Percentiles rank a stretch among this genome's conserved stretches.
Conservation (phyloP, 805 yeast species). For the Suhomyces sp. region DNA sequence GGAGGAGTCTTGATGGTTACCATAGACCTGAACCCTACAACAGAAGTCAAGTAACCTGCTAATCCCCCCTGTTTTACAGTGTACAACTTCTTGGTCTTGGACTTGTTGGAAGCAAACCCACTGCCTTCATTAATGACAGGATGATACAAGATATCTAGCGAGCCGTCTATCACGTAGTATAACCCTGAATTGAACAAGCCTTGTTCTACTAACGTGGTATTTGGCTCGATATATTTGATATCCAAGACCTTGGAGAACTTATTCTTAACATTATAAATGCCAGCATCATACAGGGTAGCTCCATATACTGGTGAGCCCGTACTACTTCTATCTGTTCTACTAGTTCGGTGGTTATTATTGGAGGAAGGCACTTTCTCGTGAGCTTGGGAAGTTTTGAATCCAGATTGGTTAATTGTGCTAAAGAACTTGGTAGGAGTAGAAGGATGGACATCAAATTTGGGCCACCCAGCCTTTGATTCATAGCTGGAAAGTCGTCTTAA, state of each 20-base stretch:
- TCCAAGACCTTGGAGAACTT: conserved; percentile 62
- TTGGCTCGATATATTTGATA: conserved; percentile 51
- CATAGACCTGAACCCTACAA: conserved; percentile 76
- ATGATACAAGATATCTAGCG: conserved; percentile 52
- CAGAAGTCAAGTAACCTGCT: conserved; percentile 81
- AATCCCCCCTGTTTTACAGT: conserved; percentile 73
- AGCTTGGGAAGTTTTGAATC: not conserved
- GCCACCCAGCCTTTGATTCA: conserved; percentile 17
- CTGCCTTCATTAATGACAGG: conserved; percentile 26
- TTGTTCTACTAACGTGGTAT: conserved; percentile 58
- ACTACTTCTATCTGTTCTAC: not conserved
- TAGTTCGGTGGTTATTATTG: not conserved
- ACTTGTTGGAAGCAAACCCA: not conserved
- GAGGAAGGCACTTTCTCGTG: not conserved
- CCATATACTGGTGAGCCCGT: not conserved
- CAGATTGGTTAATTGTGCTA: conserved; percentile 27
- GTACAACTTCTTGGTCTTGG: conserved; percentile 40
- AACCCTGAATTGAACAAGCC: conserved; percentile 70
- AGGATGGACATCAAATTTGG: conserved; percentile 11
- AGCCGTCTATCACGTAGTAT: conserved; percentile 77
- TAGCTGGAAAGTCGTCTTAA: conserved; percentile 8
- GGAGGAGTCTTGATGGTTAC: conserved; percentile 64
- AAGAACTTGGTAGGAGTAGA: conserved; percentile 27
- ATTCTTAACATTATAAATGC: conserved; percentile 49
- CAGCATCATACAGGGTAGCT: conserved; percentile 19